phyloP scores from a whole-genome alignment of 1,284 basidiomycete species.

The Malassezia sp. region DNA sequence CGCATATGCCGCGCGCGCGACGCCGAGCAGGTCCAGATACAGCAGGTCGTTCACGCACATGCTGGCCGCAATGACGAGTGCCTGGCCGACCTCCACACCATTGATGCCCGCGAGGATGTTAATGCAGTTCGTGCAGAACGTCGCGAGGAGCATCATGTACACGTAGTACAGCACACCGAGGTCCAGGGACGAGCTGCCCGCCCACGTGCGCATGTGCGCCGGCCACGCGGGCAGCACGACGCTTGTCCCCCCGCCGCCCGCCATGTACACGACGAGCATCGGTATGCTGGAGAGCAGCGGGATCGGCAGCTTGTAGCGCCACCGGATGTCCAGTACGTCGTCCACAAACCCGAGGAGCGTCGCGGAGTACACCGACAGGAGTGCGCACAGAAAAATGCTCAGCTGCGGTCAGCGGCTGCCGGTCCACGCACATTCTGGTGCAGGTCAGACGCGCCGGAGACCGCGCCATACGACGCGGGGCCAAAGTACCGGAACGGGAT shows the following conservation, averaged over 20 bases:
- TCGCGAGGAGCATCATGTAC: constrained; percentile 90
- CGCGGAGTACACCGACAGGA: constrained; percentile 79
- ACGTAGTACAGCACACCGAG: constrained; percentile 88
- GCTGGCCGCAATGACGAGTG: constrained; percentile 78
- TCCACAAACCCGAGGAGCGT: constrained; percentile 91
- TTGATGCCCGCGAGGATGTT: constrained; percentile 98
- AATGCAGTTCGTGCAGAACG: constrained; percentile 94
- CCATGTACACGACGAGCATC: constrained; percentile 87
- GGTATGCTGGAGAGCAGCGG: constrained; percentile 87
- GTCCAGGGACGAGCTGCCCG: constrained; percentile 65
- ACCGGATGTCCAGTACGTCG: constrained; percentile 95
- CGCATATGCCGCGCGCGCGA: constrained; percentile 22
- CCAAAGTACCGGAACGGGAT: constrained; percentile 43
- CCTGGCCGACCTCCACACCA: constrained; percentile 80
- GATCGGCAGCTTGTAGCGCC: constrained; percentile 95
- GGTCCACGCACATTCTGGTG: constrained; percentile 14
- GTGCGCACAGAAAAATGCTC: constrained; percentile 78
- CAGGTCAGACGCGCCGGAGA: constrained; percentile 2
- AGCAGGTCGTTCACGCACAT: constrained; percentile 83
- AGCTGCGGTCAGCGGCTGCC: constrained; percentile 55
- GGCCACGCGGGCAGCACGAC: constrained; percentile 70
- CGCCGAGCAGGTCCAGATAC: constrained; percentile 51
- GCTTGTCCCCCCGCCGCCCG: constrained; percentile 80
- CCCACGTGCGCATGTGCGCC: constrained; percentile 23
- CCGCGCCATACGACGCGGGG: constrained; percentile 7